phyloP scores from a whole-genome alignment of 768 basidiomycete species.

The Galerina marginata region DNA sequence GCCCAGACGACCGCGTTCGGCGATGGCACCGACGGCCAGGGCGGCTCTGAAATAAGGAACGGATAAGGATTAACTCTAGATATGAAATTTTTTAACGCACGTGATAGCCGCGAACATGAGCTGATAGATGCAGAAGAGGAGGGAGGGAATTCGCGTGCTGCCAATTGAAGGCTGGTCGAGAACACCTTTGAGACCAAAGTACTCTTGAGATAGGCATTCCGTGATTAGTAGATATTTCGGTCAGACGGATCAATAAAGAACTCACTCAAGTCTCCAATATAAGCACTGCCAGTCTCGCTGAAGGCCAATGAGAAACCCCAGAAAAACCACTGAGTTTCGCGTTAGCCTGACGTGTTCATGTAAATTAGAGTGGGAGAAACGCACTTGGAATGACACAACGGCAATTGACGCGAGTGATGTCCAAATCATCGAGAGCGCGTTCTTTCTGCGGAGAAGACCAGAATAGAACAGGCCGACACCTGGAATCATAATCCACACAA shows the following conservation, averaged over 20 bases:
- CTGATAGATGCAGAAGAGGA: conserved; percentile 87
- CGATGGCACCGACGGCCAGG: conserved; percentile 90
- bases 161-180: conserved; percentile 78
- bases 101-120: conserved; percentile 91
- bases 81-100: conserved; percentile 42
- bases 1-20: conserved; percentile 85
- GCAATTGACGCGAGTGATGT: conserved; percentile 78
- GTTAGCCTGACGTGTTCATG: background rate
- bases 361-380: conserved; percentile 18
- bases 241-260: conserved; percentile 14
- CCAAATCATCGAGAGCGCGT: conserved; percentile 90
- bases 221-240: background rate
- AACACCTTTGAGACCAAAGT: conserved; percentile 86
- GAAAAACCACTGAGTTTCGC: conserved; percentile 82
- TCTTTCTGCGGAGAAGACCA: conserved; percentile 90
- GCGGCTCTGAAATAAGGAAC: conserved; percentile 61
- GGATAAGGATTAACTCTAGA: conserved; percentile 16
- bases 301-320: conserved; percentile 97
- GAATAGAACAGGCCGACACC: conserved; percentile 91
- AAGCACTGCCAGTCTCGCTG: conserved; percentile 73
- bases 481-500: conserved; percentile 87
- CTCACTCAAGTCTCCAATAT: conserved; percentile 85
- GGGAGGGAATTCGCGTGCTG: conserved; percentile 67
- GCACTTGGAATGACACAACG: conserved; percentile 83
- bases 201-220: conserved; percentile 45